Evolutionary conservation across 371 early-diverging fungal species (phyloP), one percentile per base, ranked within the genome.

Genomic region (Dichotomocladium elegans): DNA sequence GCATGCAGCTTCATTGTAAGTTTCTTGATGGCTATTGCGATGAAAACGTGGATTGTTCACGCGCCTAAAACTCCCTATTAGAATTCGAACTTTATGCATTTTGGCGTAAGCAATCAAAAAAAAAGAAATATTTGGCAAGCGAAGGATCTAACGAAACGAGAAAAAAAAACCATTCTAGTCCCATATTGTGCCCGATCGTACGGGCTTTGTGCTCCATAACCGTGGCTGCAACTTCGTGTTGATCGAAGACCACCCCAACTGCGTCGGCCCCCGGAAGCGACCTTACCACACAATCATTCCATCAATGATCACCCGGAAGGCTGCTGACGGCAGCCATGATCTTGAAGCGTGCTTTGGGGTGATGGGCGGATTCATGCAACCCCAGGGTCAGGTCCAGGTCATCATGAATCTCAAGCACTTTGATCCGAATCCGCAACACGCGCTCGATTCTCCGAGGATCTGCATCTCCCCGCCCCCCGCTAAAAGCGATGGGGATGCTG

Each of bases 241-340:
- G 44, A 77, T 83, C 29, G 73, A 81, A 25, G 68, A 48, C 2
- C 77, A 81, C 64, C 81, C 87, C 8, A 92, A 92, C 63, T 72
- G 82, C 45, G 61, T 90, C 42, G 89, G 62, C 24, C 88, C 89
- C 2, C 46, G 60, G n/a, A 92, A 91, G 61, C 69, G 93, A n/a
- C 90, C 93, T 0, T 90, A 87, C 48, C 93, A 92, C 69, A 92
- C 93, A 1, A 90, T 92, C 31, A 89, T 91, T 44, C 89, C 89
- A 9, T 86, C 82, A 10, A 81, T 87, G 80, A 80, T 79, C 17
- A 82, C 83, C 2, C 58, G 56, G 25, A 71, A 61, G 41, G 52
- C 45, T n/a, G 25, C 51, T 0, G 54, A 60, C 9, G 60, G 66
- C 19, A 60, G 60, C 3, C 70, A 72, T 52, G 79, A 72, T 8